Base-by-base conservation (phyloP, 1,284 basidiomycete species). In the Marasmius oreades region DNA sequence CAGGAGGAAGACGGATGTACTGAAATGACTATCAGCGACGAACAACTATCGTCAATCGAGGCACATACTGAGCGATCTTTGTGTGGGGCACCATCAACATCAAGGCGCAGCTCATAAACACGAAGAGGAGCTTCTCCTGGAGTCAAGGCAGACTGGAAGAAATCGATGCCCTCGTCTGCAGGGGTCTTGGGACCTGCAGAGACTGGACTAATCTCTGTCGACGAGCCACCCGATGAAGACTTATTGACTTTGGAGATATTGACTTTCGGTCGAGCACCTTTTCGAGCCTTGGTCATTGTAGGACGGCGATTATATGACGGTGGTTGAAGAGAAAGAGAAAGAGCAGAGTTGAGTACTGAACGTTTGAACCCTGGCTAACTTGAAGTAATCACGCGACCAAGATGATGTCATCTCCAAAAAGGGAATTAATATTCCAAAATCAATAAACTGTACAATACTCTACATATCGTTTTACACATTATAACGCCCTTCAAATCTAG, bases 1-100 rank as follows among this genome's bases (percentile, higher is more conserved):
- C 92, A 11, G 95, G 92, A 7, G 95, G 95, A 24, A 98, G 85
- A 52, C 95, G 93, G 65, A 95, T 89, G 70, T 97, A 97, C 95
- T 98, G 67, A 55, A 26, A 50, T 47, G 51, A 55, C 44, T 50
- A 10, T 51, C 39, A 36, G 39, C 55, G 52, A 50, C 56, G 58
- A n/a, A 68, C 16, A 62, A 62, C 42, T 59, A 52, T 51, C 51
- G 55, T 39, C 53, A 45, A 26, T 55, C 26, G 39, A 31, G 26
- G 28, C 36, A 81, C 90, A 70, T 67, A 93, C 94, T 61, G 87
- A 85, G 75, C 87, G 85, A 64, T 90, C 85, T 69, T 90, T 88
- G 66, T 80, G 84, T 1, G 95, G 95, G 22, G 91, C 92, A 51
- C 95, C 95, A 73, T 98, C 93, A 20, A 88, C 80, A 67, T 94